Base-by-base conservation (phyloP, 768 basidiomycete species). In the Lactifluus volemus region DNA sequence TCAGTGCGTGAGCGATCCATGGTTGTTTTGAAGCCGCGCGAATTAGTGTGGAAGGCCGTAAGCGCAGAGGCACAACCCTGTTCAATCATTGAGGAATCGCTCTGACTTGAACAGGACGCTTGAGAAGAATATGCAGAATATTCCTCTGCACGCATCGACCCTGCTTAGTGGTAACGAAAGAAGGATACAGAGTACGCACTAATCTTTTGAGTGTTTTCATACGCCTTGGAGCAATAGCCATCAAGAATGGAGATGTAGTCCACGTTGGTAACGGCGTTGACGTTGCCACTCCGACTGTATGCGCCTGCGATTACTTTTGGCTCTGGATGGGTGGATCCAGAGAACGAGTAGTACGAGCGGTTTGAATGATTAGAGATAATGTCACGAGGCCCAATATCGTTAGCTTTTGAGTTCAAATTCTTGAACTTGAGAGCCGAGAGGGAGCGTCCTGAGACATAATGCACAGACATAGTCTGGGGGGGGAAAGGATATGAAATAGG, bases 21-120 rank as follows among this genome's bases (percentile, higher is more conserved):
- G 21, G 70, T 58, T 36, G 52, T 60, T 49, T 70, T 62, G 32
- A 76, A 70, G 41, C 69, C 71, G n/a, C 69, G 64, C 21, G 74
- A 66, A 44, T 70, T 73, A 63, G 49, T 67, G 61, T 68, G 77
- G 70, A 66, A 75, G 14, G 68, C 70, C 5, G 72, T 71, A n/a
- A 81, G 64, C 51, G 71, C 70, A 47, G 71, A 63, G 15, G 69
- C 70, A 41, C 72, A 75, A 53, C 75, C 69, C 53, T 75, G 73
- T 65, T 77, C 74, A 65, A 76, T 79, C 61, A 77, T 74, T 66
- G 75, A 78, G 45, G 61, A 59, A 60, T 75, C 68, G 19, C 65
- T 63, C 52, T 58, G 47, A 30, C 58, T 59, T 36, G 57, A 42
- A 36, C 65, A 65, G 10, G 71, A 61, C 15, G 75, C 73, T 29